These are phyloP conservation scores for Eucommia ulmoides DNA, from an alignment of 257 asterid genomes.

Conservation along the genomic window DNA sequence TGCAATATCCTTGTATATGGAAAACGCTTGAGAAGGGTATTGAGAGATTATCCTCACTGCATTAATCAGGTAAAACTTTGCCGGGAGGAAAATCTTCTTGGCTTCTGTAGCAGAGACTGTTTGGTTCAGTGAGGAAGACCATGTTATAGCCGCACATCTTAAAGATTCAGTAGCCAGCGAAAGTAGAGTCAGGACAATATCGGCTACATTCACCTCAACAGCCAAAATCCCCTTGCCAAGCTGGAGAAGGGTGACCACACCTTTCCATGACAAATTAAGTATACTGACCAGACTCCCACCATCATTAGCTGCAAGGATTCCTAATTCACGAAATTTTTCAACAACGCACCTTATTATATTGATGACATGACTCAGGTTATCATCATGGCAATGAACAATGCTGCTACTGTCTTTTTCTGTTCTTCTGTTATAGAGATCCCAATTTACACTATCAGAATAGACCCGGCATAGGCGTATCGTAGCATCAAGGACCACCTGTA, in stretches of 20 bases:
- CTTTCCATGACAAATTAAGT: conserved; percentile 90
- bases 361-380: conserved; percentile 37
- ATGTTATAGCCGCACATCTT: conserved; percentile 59
- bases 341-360: conserved; percentile 43
- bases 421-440: conserved; percentile 39
- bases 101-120: conserved; percentile 58
- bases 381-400: conserved; percentile 27
- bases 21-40: conserved; percentile 56
- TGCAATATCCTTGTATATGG: conserved; percentile 54
- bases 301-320: conserved; percentile 78
- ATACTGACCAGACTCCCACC: conserved; percentile 87
- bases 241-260: conserved; percentile 87
- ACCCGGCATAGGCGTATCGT: conserved; percentile 72
- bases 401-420: conserved; percentile 19
- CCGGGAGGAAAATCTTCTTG: conserved; percentile 83
- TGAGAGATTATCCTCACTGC: conserved; percentile 90
- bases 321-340: conserved; percentile 72
- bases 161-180: conserved; percentile 67
- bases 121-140: conserved; percentile 49
- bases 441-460: conserved; percentile 50
- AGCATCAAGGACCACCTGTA: conserved; percentile 50
- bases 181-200: conserved; percentile 51
- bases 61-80: conserved; percentile 79
- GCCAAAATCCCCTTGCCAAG: conserved; percentile 78
- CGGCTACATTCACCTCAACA: conserved; percentile 51